Evolutionary conservation across 1,284 basidiomycete genomes (phyloP), one percentile per base, ranked within the genome.

Genomic region (Irpex sp.): DNA sequence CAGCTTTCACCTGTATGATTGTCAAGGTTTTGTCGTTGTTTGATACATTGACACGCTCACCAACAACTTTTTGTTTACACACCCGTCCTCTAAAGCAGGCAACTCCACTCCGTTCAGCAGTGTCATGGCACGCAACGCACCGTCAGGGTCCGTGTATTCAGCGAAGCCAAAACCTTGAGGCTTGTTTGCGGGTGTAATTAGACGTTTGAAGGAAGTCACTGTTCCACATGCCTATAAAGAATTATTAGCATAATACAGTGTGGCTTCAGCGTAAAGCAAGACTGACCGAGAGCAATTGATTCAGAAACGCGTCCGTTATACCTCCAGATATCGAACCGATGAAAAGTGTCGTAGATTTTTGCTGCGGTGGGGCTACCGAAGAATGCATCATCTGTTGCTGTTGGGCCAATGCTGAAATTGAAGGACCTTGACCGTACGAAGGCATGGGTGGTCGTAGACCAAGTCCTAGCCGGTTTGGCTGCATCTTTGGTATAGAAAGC

Each of bases 81-180:
- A 90, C 0, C 90, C 87, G 66, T 93, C 88, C 70, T 94, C 91
- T 65, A 94, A 75, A 57, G 93, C 91, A 1, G 93, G 94, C 53
- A 98, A 75, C 71, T 97, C 93, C 56, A 93, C 81, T 18, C 86
- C 85, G 72, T 96, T 93, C 65, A 98, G 78, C 60, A 96, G 80
- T 19, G 83, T 75, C 66, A 96, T 79, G 55, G 92, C 93, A 63
- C 94, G 82, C 64, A 95, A 75, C 4, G 95, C 94, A 64, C 90
- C 86, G 70, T 95, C 92, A 18, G 94, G 91, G 61, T 93, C 92
- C 71, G 94, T 91, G 69, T 86, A 97, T 71, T 94, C 90, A 45
- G 94, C 94, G 73, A 98, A 98, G 3, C 94, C 96, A 70, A 98
- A 98, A 2, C 93, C 93, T 76, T 96, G 94, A 3, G 93, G 93